Base-by-base conservation (phyloP, 1,139 yeast genomes). In the Geotrichum carabidarum region DNA sequence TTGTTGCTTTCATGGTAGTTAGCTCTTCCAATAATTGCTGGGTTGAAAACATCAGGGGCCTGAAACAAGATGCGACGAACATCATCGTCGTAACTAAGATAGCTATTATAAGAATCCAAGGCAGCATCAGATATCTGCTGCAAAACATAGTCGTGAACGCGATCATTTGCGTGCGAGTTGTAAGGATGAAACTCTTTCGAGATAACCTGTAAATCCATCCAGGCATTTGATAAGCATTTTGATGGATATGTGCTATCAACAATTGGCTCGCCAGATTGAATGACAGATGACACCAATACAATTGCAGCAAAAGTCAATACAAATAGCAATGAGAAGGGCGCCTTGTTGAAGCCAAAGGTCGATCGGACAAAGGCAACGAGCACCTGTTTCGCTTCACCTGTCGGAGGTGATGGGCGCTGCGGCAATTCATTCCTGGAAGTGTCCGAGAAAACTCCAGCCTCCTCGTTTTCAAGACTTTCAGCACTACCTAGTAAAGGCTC, bases 1-100 rank as follows among this genome's bases (percentile, higher is more conserved):
- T 90, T 90, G 60, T 87, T 83, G 56, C 93, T 83, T 67, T 90
- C 96, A 66, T 80, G 88, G 70, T 86, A 88, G 14, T 81, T 73
- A 11, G 84, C 75, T 48, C 80, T 71, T 32, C 78, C 74, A 12
- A 69, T 71, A 11, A 75, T 68, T 0, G 68, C 59, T 7, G 72
- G 63, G 57, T 77, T 72, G 63, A 78, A 79, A 11, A 74, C 78
- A 56, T 78, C 79, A 8, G 71, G 70, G 44, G 76, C 77, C 36
- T 76, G 73, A 58, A 78, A 78, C 59, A 85, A 68, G 43, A 77
- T 72, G 14, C 75, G 72, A 37, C 75, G 70, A 27, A 76, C 73
- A 57, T 76, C 73, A 54, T 76, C 83, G 57, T 77, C 78, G 60
- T 81, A 83, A 57, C 75, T 78, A 54, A 80, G 82, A 44, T 79